phyloP scores from a whole-genome alignment of 2,329 filamentous ascomycete genomes.

The Microcyclospora pomicola region DNA sequence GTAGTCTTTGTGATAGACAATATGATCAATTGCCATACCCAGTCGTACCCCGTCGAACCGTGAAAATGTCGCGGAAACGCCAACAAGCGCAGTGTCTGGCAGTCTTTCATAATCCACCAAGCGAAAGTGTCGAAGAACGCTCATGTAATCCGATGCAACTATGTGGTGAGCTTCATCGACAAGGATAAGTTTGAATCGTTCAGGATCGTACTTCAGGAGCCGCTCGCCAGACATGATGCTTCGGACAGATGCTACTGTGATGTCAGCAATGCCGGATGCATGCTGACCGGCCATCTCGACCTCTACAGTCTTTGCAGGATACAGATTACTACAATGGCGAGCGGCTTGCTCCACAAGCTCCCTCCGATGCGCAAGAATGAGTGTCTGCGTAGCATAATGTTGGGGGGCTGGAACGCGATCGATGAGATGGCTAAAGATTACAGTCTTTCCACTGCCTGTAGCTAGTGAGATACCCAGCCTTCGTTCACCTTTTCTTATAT shows the following conservation, averaged over 20 bases:
- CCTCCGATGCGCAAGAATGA: slow-evolving; percentile 82
- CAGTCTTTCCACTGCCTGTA: slow-evolving; percentile 79
- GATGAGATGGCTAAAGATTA: slow-evolving; percentile 94
- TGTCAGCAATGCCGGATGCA: slow-evolving; percentile 71
- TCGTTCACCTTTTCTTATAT: slow-evolving; percentile 56
- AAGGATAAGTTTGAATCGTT: slow-evolving; percentile 71
- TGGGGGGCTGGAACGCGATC: slow-evolving; percentile 51
- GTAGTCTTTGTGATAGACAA: slow-evolving; percentile 77
- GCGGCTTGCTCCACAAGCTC: slow-evolving; percentile 93
- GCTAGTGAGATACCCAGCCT: slow-evolving; percentile 72
- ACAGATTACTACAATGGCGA: slow-evolving; percentile 64
- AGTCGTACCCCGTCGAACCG: slow-evolving; percentile 72
- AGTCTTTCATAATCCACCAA: slow-evolving; percentile 39
- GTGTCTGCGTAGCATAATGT: slow-evolving; percentile 53
- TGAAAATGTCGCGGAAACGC: slow-evolving; percentile 73
- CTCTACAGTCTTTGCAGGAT: slow-evolving; percentile 68
- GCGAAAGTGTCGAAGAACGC: slow-evolving; percentile 64
- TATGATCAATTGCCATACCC: slow-evolving; percentile 78
- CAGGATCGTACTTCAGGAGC: slow-evolving; percentile 69
- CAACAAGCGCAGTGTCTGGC: slow-evolving; percentile 51
- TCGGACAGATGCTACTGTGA: slow-evolving; percentile 81
- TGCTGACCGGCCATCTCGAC: slow-evolving; percentile 78
- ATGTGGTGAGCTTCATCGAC: slow-evolving; percentile 98
- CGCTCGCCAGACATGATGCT: slow-evolving; percentile 67
- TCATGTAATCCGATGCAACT: slow-evolving; percentile 67